phyloP scores from a whole-genome alignment of 1,139 yeast species.

The Taphrina populina region DNA sequence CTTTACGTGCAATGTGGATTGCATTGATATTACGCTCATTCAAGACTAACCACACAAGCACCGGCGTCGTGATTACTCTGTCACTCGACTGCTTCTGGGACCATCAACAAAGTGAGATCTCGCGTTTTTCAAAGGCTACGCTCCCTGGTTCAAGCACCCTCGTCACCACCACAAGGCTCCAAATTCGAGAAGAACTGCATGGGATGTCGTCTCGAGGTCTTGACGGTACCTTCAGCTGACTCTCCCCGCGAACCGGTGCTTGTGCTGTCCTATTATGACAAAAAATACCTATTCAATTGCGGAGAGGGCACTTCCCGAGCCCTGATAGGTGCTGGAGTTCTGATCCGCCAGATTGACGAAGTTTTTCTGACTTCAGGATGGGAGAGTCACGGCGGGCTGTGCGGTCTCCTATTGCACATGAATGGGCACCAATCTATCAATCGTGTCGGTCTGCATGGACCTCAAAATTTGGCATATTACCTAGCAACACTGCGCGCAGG shows the following conservation, averaged over 20 bases:
- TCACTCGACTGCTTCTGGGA: no score
- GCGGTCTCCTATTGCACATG: constrained; percentile 23
- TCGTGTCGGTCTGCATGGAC: constrained; percentile 21
- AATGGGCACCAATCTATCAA: neutral
- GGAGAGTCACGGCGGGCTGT: constrained; percentile 34
- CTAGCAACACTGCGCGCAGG: constrained; percentile 29
- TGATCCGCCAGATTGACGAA: constrained; percentile 13
- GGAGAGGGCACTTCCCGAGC: constrained; percentile 34
- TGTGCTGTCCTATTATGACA: constrained; percentile 27
- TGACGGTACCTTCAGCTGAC: constrained; percentile 25
- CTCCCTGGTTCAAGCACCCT: constrained; percentile 16
- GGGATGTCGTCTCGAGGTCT: constrained; percentile 6
- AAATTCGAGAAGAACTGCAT: constrained; percentile 1
- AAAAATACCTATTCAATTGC: constrained; percentile 32
- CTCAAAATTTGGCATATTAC: constrained; percentile 23
- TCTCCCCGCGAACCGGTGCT: constrained; percentile 24
- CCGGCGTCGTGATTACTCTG: no score
- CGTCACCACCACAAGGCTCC: neutral
- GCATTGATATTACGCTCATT: no score
- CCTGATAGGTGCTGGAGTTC: constrained; percentile 11
- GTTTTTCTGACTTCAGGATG: constrained; percentile 29
- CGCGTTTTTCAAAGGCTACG: constrained; percentile 27
- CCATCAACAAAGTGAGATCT: constrained; percentile 1
- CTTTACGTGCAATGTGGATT: no score
- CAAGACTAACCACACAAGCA: no score